Percentiles rank a stretch among this genome's conserved stretches.
Evolutionary conservation across 305 asterid species (phyloP).

Genomic region (Solanum hybrid): DNA sequence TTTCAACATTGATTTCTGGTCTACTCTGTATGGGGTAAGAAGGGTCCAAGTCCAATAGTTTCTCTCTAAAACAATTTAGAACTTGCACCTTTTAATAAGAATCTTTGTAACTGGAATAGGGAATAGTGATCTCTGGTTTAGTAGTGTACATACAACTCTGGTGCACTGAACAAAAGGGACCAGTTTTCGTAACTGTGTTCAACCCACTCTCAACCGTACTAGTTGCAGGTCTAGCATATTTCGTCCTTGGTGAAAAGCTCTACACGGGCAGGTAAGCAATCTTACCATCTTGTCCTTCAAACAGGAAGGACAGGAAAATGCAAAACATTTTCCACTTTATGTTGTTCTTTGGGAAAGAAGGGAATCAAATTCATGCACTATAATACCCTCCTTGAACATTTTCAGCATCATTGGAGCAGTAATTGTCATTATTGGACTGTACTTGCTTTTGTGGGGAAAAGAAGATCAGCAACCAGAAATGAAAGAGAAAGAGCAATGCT

Average conservation of each 20-base stretch:
- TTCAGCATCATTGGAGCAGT: conserved; percentile 56
- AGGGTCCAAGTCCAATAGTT: neutral
- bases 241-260: conserved; percentile 54
- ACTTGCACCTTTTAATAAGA: neutral
- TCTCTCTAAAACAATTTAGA: neutral
- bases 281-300: neutral
- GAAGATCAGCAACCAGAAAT: conserved; percentile 29
- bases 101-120: conserved; percentile 25
- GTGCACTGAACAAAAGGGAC: conserved; percentile 70
- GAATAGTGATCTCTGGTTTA: conserved; percentile 50
- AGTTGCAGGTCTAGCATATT: conserved; percentile 48
- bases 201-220: conserved; percentile 59
- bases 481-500: conserved; percentile 16
- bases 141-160: conserved; percentile 44
- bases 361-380: neutral
- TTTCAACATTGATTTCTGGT: conserved; percentile 61
- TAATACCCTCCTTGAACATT: neutral
- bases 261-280: conserved; percentile 50
- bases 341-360: neutral
- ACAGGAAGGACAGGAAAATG: neutral
- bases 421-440: conserved; percentile 46
- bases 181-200: conserved; percentile 65
- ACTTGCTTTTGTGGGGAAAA: conserved; percentile 67
- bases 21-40: conserved; percentile 57
- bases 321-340: neutral